Conservation (phyloP, 495 filamentous ascomycete genomes). For the Oleoguttula mirabilis region DNA sequence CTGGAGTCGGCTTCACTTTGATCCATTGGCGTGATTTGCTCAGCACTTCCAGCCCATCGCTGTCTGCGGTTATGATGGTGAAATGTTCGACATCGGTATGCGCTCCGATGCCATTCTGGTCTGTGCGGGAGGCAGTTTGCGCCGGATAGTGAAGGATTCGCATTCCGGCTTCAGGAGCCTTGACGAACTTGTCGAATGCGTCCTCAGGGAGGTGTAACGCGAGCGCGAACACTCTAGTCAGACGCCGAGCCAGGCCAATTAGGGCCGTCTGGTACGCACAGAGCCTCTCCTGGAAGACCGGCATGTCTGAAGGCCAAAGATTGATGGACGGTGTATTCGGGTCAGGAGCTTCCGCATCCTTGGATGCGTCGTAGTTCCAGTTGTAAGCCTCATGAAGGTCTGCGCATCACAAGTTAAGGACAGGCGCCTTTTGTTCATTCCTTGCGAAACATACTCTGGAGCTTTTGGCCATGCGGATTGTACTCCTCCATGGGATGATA, state of each 20-base stretch:
- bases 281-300: constrained; percentile 4
- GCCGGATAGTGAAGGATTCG: constrained; percentile 14
- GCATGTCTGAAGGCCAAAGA: constrained; percentile 1
- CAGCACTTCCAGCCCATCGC: constrained; percentile 40
- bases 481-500: neutral
- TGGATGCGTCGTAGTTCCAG: constrained; percentile 1
- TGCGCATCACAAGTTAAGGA: too few relatives aligned
- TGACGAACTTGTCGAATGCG: constrained; percentile 30
- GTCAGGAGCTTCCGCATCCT: neutral
- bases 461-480: neutral
- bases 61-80: constrained; percentile 17
- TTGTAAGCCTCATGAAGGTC: constrained; percentile 13
- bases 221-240: constrained; percentile 30
- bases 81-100: constrained; percentile 20
- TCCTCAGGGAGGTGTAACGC: constrained; percentile 32
- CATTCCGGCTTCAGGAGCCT: constrained; percentile 13
- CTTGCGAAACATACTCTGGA: neutral
- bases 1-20: constrained; percentile 35
- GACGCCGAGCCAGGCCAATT: constrained; percentile 1
- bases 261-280: neutral
- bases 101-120: constrained; percentile 11
- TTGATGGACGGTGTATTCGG: neutral
- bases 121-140: neutral
- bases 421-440: too few relatives aligned
- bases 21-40: constrained; percentile 39